Conservation (phyloP, 1,284 basidiomycete species). For the Cystobasidium pallidum region DNA sequence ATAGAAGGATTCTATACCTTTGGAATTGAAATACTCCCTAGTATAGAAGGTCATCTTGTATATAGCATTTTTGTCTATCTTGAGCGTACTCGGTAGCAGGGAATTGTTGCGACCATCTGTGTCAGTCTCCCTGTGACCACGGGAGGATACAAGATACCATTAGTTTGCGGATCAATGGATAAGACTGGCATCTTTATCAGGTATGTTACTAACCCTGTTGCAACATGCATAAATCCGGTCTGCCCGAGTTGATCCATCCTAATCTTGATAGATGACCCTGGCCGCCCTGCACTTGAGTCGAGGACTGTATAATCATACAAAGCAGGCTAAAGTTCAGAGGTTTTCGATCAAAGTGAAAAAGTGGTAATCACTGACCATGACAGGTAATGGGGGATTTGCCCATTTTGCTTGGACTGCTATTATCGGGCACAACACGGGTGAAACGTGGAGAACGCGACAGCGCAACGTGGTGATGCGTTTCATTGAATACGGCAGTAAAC, state of each 20-base stretch:
- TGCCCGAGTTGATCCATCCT: constrained; percentile 52
- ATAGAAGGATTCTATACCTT: constrained; percentile 53
- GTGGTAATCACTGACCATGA: no score
- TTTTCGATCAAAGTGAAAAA: no score
- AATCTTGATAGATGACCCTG: constrained; percentile 53
- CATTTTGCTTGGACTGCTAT: constrained; percentile 15
- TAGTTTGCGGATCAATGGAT: no score
- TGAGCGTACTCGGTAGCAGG: constrained; percentile 46
- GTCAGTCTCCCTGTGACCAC: constrained; percentile 51
- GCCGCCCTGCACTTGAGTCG: constrained; percentile 54
- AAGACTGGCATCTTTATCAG: no score
- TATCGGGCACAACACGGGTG: constrained; percentile 7
- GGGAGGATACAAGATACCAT: no score
- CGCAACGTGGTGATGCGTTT: no score
- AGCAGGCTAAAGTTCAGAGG: no score
- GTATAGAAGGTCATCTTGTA: constrained; percentile 55
- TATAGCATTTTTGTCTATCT: constrained; percentile 51
- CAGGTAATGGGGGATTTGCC: constrained; percentile 53
- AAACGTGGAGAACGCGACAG: not conserved
- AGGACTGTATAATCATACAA: constrained; percentile 49
- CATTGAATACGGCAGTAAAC: not conserved
- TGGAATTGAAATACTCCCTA: constrained; percentile 51
- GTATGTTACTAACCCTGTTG: constrained; percentile 47
- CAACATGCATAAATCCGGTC: constrained; percentile 52
- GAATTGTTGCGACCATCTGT: constrained; percentile 52